These are phyloP conservation scores for Amphibolis antarctica DNA, from an alignment of 106 monocot genomes.

Conservation along the genomic window DNA sequence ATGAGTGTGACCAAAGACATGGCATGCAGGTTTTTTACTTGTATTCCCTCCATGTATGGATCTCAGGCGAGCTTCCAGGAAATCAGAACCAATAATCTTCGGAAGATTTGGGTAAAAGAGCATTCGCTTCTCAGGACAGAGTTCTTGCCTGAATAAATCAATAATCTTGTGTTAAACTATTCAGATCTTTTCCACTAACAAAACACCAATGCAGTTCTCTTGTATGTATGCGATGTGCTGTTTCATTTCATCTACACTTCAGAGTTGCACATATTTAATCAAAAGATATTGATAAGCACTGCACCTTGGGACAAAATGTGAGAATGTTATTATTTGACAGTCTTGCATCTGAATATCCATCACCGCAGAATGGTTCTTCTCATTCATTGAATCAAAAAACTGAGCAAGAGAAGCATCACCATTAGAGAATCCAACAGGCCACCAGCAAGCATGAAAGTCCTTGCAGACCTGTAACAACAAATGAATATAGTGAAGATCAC, in stretches of 20 bases:
- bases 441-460: constrained; percentile 74
- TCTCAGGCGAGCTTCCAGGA: constrained; percentile 49
- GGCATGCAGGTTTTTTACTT: constrained; percentile 26
- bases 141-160: constrained; percentile 36
- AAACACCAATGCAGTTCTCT: background rate
- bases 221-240: background rate
- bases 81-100: constrained; percentile 68
- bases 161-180: background rate
- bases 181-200: too few species aligned
- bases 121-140: constrained; percentile 75
- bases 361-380: constrained; percentile 20
- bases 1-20: constrained; percentile 77
- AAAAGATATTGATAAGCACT: background rate
- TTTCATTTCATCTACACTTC: background rate
- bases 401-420: constrained; percentile 40
- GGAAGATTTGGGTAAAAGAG: constrained; percentile 70
- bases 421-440: constrained; percentile 31
- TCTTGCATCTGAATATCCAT: constrained; percentile 28
- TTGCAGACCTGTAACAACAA: constrained; percentile 52
- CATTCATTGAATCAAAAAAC: constrained; percentile 63
- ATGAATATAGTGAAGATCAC: background rate
- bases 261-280: background rate
- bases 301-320: constrained; percentile 74
- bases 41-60: constrained; percentile 35
- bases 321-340: constrained; percentile 51